A percentile compares a stretch with the other conserved stretches of the same genome.
Conservation (phyloP, 2,329 filamentous ascomycete species). For the Canariomyces notabilis region DNA sequence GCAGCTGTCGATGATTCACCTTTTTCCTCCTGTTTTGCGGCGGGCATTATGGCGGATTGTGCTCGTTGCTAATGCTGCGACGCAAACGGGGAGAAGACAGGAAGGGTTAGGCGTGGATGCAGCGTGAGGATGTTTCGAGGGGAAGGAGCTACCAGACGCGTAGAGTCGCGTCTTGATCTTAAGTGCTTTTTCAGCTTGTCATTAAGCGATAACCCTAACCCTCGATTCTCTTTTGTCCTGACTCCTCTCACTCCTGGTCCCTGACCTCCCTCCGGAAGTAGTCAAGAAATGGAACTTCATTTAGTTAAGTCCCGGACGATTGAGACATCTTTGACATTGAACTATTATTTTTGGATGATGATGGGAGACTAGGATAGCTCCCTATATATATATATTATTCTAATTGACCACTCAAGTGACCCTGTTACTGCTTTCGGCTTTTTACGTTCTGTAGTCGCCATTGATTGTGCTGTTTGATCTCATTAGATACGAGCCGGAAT, state of each 20-base stretch:
- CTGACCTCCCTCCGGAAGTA: no score
- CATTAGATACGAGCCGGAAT: constrained; percentile 13
- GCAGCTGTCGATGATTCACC: constrained; percentile 59
- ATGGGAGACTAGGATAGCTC: no score
- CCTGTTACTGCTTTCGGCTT: not conserved
- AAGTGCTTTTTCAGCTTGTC: constrained; percentile 13
- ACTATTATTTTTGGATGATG: no score
- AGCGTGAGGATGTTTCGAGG: not conserved
- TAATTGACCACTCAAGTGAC: not conserved
- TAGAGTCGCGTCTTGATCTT: constrained; percentile 17
- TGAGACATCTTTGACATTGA: no score
- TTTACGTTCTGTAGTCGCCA: constrained; percentile 60
- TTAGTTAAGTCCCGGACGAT: no score
- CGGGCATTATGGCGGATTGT: constrained; percentile 37
- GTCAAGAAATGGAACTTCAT: no score
- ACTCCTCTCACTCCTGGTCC: not conserved
- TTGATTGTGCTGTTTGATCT: constrained; percentile 50
- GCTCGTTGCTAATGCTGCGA: not conserved
- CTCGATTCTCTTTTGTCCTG: constrained; percentile 1
- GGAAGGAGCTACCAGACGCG: constrained; percentile 11
- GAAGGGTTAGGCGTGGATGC: not conserved
- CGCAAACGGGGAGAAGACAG: not conserved
- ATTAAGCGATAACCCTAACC: constrained; percentile 22
- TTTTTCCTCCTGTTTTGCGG: constrained; percentile 44
- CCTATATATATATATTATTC: not conserved